These are phyloP conservation scores for Aureobasidium pullulans DNA, from an alignment of 2,329 filamentous ascomycete species.

Conservation along the genomic window DNA sequence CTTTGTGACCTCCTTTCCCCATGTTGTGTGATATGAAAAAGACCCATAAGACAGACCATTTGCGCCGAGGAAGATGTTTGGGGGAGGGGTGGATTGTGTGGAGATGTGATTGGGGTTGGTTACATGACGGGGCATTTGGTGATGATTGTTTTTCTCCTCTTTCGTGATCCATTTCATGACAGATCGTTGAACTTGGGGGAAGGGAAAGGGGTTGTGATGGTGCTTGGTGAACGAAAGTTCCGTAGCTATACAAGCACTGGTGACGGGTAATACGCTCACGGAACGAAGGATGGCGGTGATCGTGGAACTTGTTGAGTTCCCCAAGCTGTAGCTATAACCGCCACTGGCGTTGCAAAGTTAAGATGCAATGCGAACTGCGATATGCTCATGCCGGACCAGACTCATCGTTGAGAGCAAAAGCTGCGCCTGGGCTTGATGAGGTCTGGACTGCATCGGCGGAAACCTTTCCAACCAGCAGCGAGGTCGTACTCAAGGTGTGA, in stretches of 20 bases:
- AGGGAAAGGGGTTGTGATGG: background rate
- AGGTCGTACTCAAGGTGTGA: background rate
- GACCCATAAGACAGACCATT: slow-evolving; percentile 1
- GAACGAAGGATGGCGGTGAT: background rate
- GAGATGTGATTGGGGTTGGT: background rate
- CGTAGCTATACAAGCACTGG: background rate
- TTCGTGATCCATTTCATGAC: slow-evolving; percentile 5
- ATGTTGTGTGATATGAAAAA: background rate
- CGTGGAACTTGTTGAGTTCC: background rate
- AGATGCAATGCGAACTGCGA: background rate
- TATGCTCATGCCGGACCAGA: background rate
- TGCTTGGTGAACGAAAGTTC: background rate
- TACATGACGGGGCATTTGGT: slow-evolving; percentile 11
- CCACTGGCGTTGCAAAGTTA: background rate
- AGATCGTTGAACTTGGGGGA: background rate
- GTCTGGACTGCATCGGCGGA: background rate
- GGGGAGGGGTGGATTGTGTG: background rate
- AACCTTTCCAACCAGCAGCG: background rate
- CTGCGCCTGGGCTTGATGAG: background rate
- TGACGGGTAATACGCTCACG: background rate
- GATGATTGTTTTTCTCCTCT: slow-evolving; percentile 3
- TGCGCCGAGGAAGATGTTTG: background rate
- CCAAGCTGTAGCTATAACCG: background rate
- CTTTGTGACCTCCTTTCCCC: slow-evolving; percentile 5
- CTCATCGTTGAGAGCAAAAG: background rate